Evolutionary conservation across 73 alveolate genomes (phyloP).

Genomic region (Paraurostyla sp.): DNA sequence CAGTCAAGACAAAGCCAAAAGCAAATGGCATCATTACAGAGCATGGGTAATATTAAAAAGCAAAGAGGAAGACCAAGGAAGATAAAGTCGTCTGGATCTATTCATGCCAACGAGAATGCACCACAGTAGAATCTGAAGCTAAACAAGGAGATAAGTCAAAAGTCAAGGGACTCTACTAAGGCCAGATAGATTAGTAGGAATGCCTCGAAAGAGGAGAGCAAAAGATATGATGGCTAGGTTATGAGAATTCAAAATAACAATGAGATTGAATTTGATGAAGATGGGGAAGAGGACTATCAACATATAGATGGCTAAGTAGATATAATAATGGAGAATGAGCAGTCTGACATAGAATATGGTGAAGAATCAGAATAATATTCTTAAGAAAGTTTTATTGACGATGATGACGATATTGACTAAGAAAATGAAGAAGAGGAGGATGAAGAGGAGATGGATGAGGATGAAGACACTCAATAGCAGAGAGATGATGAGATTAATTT

Average conservation of each 20-base stretch:
- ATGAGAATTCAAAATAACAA: too few relatives aligned
- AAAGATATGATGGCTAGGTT: too few relatives aligned
- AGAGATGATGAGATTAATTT: neutral
- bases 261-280: too few relatives aligned
- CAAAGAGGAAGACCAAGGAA: constrained; percentile 53
- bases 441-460: constrained; percentile 72
- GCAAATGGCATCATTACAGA: too few relatives aligned
- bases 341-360: neutral
- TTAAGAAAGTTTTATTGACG: neutral
- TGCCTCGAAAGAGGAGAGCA: too few relatives aligned
- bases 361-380: neutral
- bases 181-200: too few relatives aligned
- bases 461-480: constrained; percentile 67
- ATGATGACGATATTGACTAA: constrained; percentile 29
- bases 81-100: constrained; percentile 15
- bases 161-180: too few relatives aligned
- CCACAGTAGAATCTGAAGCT: neutral
- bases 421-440: constrained; percentile 1
- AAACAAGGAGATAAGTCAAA: neutral
- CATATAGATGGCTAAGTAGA: neutral
- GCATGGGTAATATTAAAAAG: constrained; percentile 3
- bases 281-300: constrained; percentile 24
- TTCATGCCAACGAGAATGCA: too few relatives aligned
- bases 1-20: too few relatives aligned
- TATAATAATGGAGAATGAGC: too few relatives aligned